Conservation (phyloP, 75 land plant species). For the Pinus albicaulis region DNA sequence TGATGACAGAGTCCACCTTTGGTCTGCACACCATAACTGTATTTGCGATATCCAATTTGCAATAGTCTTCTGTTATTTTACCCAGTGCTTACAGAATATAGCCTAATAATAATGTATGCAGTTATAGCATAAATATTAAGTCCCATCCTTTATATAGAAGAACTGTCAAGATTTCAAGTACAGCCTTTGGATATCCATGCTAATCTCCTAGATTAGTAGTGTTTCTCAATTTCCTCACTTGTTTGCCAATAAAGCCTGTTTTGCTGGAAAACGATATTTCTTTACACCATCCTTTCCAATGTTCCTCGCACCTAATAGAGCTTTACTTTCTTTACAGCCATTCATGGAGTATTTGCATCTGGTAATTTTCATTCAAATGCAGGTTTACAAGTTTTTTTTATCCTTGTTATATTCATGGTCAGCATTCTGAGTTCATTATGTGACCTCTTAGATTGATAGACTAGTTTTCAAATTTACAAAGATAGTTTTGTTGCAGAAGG, state of each 20-base stretch:
- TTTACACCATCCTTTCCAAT: background rate
- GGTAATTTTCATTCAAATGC: background rate
- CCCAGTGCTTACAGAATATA: background rate
- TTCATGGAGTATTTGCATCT: background rate
- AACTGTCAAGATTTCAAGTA: background rate
- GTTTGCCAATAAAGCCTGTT: background rate
- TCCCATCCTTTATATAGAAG: background rate
- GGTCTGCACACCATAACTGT: background rate
- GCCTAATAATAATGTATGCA: background rate
- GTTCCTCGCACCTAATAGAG: background rate
- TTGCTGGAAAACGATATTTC: background rate
- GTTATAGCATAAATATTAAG: background rate
- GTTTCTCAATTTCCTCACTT: background rate
- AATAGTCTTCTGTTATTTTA: background rate
- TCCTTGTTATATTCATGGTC: background rate
- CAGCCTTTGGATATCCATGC: background rate
- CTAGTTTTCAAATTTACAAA: background rate
- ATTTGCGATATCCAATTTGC: background rate
- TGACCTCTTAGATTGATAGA: background rate
- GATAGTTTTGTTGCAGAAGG: background rate
- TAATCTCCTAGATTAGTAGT: background rate
- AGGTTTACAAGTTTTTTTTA: background rate
- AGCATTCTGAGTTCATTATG: background rate
- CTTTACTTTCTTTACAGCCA: background rate
- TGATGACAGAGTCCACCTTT: background rate